Evolutionary conservation across 768 basidiomycete species (phyloP), one percentile per base, ranked within the genome.

Genomic region (Naganishia kalamii): DNA sequence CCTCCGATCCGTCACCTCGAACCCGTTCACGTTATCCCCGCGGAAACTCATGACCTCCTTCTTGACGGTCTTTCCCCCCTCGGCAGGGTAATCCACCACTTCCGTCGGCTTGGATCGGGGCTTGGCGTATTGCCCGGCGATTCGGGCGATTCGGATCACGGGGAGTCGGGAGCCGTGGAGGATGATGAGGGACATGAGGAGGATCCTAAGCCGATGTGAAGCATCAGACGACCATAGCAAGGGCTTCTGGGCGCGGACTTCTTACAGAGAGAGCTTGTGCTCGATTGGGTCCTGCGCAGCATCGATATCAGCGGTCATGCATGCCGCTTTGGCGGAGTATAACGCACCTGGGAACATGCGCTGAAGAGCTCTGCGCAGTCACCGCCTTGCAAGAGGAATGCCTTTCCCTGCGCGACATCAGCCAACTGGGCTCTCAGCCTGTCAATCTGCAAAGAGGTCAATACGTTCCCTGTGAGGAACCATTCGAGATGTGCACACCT

Each of bases 331-430:
- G 29, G 1, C 48, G 27, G 13, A 3, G 23, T 4, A 49, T 25
- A 41, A 81, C 84, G 71, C 74, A 90, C 89, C 68, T 90, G 85
- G 0, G 89, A 91, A 75, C 90, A 92, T 0, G 90, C 90, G 70
- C 89, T 88, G 72, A 94, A 93, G 75, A 89, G 88, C 77, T 93
- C 90, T n/a, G 91, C 92, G 72, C 96, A 99, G 73, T 99, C 96
- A 1, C 96, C 96, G 0, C 96, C 96, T 68, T 99, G 96, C 2
- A 99, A 83, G 40, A 99, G 82, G 79, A 99, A 98, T 0, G 91
- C 92, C 72, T 93, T 85, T 68, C 90, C 89, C 21, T 82, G 82
- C 70, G 96, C 88, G 2, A 93, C 92, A 37, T 85, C 85, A 35
- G 82, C 80, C 21, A 97, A 81, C 68, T 93, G 90, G 73, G 86